phyloP scores from a whole-genome alignment of 148 eudicot genomes.

The Silene conica region DNA sequence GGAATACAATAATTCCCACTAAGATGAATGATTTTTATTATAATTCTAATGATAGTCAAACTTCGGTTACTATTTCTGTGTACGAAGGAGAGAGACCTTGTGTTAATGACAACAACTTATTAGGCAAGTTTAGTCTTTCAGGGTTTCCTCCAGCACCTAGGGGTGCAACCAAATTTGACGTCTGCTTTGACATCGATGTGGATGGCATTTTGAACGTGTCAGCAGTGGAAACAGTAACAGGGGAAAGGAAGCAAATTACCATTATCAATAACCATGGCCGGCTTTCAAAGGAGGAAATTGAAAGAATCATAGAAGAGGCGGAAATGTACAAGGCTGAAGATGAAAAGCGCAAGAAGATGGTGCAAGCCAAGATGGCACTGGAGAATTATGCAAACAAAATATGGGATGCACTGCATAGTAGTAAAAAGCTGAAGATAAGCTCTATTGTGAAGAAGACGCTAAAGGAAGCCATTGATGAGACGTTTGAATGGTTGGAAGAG shows the following conservation, averaged over 20 bases:
- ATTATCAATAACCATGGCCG: constrained; percentile 4
- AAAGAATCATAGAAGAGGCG: constrained; percentile 23
- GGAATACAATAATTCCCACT: constrained; percentile 11
- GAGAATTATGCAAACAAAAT: not conserved
- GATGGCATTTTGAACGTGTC: too few species aligned
- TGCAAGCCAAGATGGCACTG: not conserved
- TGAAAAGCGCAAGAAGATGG: constrained; percentile 2
- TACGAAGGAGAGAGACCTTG: constrained; percentile 22
- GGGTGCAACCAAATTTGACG: too few species aligned
- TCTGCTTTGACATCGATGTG: too few species aligned
- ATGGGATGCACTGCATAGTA: not conserved
- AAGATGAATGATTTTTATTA: not conserved
- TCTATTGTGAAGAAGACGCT: too few species aligned
- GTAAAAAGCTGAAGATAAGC: not conserved
- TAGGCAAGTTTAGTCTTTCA: too few species aligned
- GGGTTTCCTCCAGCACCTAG: too few species aligned
- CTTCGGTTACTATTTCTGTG: not conserved
- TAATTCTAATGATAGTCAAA: not conserved
- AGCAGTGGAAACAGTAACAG: too few species aligned
- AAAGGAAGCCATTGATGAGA: not conserved
- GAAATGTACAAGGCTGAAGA: constrained; percentile 22
- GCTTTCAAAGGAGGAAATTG: not conserved
- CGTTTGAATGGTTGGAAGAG: constrained; percentile 3
- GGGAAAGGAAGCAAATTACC: too few species aligned
- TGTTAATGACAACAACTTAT: too few species aligned